Base-by-base conservation (phyloP, 1,284 basidiomycete genomes). In the Naganishia albida region DNA sequence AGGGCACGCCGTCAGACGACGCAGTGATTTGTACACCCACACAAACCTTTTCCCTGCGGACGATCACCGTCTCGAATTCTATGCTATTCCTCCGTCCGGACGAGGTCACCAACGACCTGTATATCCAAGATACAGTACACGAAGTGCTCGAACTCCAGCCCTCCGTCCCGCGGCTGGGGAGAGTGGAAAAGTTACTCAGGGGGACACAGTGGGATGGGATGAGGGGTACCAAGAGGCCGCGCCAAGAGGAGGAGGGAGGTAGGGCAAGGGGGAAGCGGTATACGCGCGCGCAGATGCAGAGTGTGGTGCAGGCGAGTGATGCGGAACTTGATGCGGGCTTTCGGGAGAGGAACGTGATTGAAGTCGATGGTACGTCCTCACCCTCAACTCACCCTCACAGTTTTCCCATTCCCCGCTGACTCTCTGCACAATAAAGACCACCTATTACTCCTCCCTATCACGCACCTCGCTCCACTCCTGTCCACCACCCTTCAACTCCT, bases 21-120 rank as follows among this genome's bases (percentile, higher is more conserved):
- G 93, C 93, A 0, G 91, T 95, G 0, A 80, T 94, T 3, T 95
- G 93, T 74, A 93, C 91, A 0, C 70, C 82, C 0, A 82, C 87
- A 67, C 86, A 85, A 74, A 96, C 93, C 0, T 96, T 88, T 75
- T 76, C 84, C 0, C 80, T 96, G 26, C 87, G 92, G 7, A 89
- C 91, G 0, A 87, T 96, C 8, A 83, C 85, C 3, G 81, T 94
- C 52, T 95, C 92, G 18, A 96, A 96, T 76, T 87, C 90, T 0
- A 80, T 93, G 40, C 82, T 91, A 15, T 83, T 95, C 51, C 82
- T 88, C 60, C 86, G 87, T 2, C 80, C 86, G 13, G 12, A 44
- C 26, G 16, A 49, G 52, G 59, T 2, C 26, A 7, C 18, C 38
- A 13, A 18, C 38, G 49, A 42, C 10, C 68, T 80, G n/a, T 72